Conservation (phyloP, 2,329 filamentous ascomycete genomes). For the Clarireedia homoeocarpa region DNA sequence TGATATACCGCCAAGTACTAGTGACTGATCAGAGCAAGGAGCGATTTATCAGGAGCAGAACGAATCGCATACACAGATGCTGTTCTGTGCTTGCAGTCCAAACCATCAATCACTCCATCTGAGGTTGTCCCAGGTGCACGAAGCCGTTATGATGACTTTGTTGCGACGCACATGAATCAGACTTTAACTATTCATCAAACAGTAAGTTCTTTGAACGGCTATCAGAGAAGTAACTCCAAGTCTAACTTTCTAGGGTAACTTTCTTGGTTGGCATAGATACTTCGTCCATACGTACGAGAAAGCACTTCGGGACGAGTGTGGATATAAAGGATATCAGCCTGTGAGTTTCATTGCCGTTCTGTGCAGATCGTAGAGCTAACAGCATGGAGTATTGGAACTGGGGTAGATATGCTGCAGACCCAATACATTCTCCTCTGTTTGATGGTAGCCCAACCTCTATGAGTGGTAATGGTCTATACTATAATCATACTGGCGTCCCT, state of each 20-base stretch:
- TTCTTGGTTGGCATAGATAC: conserved; percentile 38
- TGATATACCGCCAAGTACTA: background rate
- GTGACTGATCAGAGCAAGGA: conserved; percentile 9
- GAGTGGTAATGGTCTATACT: conserved; percentile 38
- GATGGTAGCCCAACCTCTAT: conserved; percentile 44
- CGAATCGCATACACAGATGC: conserved; percentile 30
- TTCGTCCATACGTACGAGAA: conserved; percentile 36
- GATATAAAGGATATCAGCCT: conserved; percentile 36
- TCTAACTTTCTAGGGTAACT: conserved; percentile 17
- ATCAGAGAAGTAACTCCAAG: background rate
- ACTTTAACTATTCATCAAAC: conserved; percentile 20
- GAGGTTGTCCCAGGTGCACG: conserved; percentile 28
- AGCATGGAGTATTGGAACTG: conserved; percentile 35
- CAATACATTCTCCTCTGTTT: conserved; percentile 42
- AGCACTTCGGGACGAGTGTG: conserved; percentile 35
- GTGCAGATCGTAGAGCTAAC: background rate
- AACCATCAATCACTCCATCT: conserved; percentile 26
- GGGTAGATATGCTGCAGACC: conserved; percentile 37
- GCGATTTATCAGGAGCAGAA: conserved; percentile 12
- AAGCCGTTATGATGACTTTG: conserved; percentile 33
- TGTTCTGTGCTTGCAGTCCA: conserved; percentile 31
- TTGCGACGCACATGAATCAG: conserved; percentile 31
- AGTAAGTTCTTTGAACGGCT: conserved; percentile 11
- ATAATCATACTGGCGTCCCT: conserved; percentile 18
- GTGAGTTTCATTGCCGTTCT: conserved; percentile 7